Percentiles rank a stretch among this genome's conserved stretches.
These are phyloP conservation scores for Pseudogymnoascus sp. DNA, from an alignment of 2,329 filamentous ascomycete species.

Conservation along the genomic window DNA sequence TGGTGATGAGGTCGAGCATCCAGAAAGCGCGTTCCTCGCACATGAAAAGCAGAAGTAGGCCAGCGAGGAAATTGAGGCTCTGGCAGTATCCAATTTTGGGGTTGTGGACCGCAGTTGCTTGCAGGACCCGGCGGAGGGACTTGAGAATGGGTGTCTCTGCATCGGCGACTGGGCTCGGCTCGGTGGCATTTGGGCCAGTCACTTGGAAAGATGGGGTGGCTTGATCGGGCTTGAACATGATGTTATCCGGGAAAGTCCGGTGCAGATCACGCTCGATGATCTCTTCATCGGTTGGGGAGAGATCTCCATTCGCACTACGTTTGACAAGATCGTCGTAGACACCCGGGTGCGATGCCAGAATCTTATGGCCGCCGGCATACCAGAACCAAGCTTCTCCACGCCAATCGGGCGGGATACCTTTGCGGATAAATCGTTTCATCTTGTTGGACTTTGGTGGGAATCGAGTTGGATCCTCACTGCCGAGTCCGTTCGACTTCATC, in stretches of 20 bases:
- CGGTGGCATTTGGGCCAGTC: slow-evolving; percentile 21
- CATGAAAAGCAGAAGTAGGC: slow-evolving; percentile 81
- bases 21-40: slow-evolving; percentile 86
- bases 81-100: slow-evolving; percentile 92
- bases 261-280: slow-evolving; percentile 91
- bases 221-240: slow-evolving; percentile 66
- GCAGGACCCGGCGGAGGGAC: slow-evolving; percentile 74
- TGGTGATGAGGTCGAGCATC: slow-evolving; percentile 86
- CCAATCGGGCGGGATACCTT: slow-evolving; percentile 90
- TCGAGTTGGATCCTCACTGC: slow-evolving; percentile 60
- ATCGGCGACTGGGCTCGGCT: slow-evolving; percentile 27
- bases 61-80: slow-evolving; percentile 89
- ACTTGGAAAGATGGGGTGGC: slow-evolving; percentile 29
- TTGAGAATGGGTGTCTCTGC: slow-evolving; percentile 69
- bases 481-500: slow-evolving; percentile 67
- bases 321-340: slow-evolving; percentile 63
- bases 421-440: slow-evolving; percentile 82
- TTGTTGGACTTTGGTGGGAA: slow-evolving; percentile 78
- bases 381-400: slow-evolving; percentile 96
- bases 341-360: slow-evolving; percentile 66
- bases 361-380: slow-evolving; percentile 80
- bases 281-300: slow-evolving; percentile 69
- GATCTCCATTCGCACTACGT: slow-evolving; percentile 51
- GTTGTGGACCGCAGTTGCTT: slow-evolving; percentile 85
- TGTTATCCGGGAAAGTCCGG: slow-evolving; percentile 89